Evolutionary conservation across 2,329 filamentous ascomycete species (phyloP), one percentile per base, ranked within the genome.

Genomic region (Curvularia verruculosa): DNA sequence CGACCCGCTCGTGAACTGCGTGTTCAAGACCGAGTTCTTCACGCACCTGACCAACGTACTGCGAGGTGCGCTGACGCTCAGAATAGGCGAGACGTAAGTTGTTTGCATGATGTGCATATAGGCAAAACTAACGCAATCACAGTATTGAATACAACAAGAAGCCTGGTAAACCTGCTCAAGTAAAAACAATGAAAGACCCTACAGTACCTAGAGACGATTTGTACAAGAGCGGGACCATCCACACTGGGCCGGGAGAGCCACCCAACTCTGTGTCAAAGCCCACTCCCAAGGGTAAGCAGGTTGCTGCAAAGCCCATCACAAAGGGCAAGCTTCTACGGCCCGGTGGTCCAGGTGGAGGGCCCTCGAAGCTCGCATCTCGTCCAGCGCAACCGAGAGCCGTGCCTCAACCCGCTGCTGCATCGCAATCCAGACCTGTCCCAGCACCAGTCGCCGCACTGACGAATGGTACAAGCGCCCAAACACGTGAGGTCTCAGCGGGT

Each of bases 11-110:
- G 78, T 99, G 70, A 96, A 89, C 78, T 99, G 95, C 72, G 81
- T 97, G 19, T 87, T 99, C 77, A 99, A 99, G 82, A 99, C 95
- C 0, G 95, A 99, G 72, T 88, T 99, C 77, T 96, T 98, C 73
- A 96, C 94, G 0, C 93, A 97, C 62, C 87, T 99, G 80, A 87
- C 89, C 72, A 87, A 86, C 49, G 87, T 87, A 50, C 90, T 96
- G 77, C 88, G 90, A 3, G 91, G 90, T 8, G 88, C 90, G 9
- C 85, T 96, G 72, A 92, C 88, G 72, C 79, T 99, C 46, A 92
- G 90, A 77, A 89, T 98, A 60, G 86, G 82, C n/a, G 89, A 95
- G 26, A 84, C 83, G 57, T 83, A 74, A 78, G 81, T 77, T 45
- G 6, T 6, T 19, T 39, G n/a, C 12, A 3, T 50, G 10, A 31